Evolutionary conservation across 257 asterid species (phyloP), one percentile per base, ranked within the genome.

Genomic region (Haberlea rhodopensis): DNA sequence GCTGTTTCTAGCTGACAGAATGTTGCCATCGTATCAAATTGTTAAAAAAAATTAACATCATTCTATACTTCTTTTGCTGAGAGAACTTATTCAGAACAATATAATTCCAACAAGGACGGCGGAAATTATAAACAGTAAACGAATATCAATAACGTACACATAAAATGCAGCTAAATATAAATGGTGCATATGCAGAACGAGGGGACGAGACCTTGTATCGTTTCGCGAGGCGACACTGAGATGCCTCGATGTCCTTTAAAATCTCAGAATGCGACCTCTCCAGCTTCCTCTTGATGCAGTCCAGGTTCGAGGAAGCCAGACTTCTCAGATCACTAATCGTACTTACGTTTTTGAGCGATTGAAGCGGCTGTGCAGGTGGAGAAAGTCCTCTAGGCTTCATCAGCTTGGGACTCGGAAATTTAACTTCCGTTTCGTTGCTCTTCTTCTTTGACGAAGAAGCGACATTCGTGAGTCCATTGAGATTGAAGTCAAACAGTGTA

Each of bases 231-330:
- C 95, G 95, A 77, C 80, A 79, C 49, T 82, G 74, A 45, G 89
- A 83, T 62, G 96, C 86, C 65, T 89, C 96, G 13, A 65, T 20
- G 22, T 91, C 97, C 94, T 89, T 89, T 51, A 76, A 22, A 63
- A 89, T 89, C 79, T 82, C 96, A 34, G 82, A 40, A 53, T 89
- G 92, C 43, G 96, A 85, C 19, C 79, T 73, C 8, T 90, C 94
- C 72, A 87, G 73, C 66, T 74, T 85, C 32, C 78, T 79, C 75
- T 87, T 85, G 58, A 90, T 43, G 37, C 85, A 81, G 6, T 84
- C 82, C 76, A 87, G 63, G 26, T 60, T 62, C 62, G 85, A 71
- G 49, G 87, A 63, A 5, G 89, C 84, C 53, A 85, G 63, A 26
- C 79, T 83, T 84, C 75, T 90, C 76, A 87, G 85, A 80, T 90